Evolutionary conservation across 2,329 filamentous ascomycete species (phyloP), one percentile per base, ranked within the genome.

Genomic region (Myriangium duriaei): DNA sequence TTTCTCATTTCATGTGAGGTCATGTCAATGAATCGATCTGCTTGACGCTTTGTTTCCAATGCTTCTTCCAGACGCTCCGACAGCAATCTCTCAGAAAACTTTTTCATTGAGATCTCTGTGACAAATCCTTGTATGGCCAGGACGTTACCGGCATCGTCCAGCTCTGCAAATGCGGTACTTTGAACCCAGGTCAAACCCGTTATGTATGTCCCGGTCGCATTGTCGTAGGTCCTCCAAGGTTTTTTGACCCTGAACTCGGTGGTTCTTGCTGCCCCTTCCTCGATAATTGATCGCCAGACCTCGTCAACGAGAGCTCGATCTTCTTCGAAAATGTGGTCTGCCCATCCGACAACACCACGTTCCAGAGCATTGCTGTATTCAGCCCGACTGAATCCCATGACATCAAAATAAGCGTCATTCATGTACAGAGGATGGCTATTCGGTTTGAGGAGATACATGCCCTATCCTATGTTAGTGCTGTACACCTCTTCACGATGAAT

Each of bases 1-100:
- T 65, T 66, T 2, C 63, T 49, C 51, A 65, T 63, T 38, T 64
- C 61, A 40, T 63, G 59, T 7, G 53, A 58, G 1, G 49, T 49
- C 53, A 57, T 57, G 42, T 58, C 57, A 12, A 59, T 58, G 38
- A 60, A 60, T 21, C 55, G 55, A 40, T 59, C 55, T 2, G 51
- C 56, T 32, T 55, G 51, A 13, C 54, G 42, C 34, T 59, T 60
- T 7, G 51, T 51, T 41, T 59, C 57, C 10, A 57, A 42, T 2
- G 55, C 57, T 33, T 60, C 57, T 30, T 59, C 48, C 1, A 58
- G 48, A 15, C 52, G 46, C 36, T 51, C 47, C 3, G 49, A 40
- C 5, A 55, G 41, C 6, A 58, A 30, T 12, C 45, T 42, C 24
- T 58, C 53, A 2, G 45, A 49, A 36, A 52, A 54, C 30, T 58